These are phyloP conservation scores for Fusarium denticulatum DNA, from an alignment of 2,329 filamentous ascomycete species.

Conservation along the genomic window DNA sequence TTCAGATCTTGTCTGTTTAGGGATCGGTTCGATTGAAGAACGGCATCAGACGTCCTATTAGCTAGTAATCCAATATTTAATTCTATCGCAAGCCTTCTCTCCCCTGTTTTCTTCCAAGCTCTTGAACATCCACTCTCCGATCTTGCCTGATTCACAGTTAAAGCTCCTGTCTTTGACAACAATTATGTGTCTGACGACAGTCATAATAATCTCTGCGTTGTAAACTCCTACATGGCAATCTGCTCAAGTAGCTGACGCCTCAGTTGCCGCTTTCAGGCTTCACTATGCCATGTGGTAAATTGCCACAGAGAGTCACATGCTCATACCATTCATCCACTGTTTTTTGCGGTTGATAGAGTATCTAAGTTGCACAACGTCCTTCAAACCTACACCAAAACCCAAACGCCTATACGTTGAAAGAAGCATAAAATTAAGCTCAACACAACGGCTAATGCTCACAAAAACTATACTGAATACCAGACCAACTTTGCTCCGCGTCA, in stretches of 20 bases:
- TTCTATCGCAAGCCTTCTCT: background rate
- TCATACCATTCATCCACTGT: background rate
- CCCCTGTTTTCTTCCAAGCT: background rate
- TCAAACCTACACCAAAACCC: background rate
- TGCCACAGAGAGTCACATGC: rapidly evolving
- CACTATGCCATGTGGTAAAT: background rate
- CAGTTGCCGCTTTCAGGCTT: background rate
- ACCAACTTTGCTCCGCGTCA: background rate
- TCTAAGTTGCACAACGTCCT: background rate
- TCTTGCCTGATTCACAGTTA: too few species aligned
- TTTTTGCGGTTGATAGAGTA: background rate
- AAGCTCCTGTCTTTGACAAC: too few species aligned
- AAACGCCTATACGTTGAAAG: background rate
- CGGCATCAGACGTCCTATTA: background rate
- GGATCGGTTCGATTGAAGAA: background rate
- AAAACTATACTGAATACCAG: background rate
- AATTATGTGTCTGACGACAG: too few species aligned
- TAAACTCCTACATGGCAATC: too few species aligned
- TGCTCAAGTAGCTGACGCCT: too few species aligned
- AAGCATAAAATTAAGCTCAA: background rate
- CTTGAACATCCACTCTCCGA: too few species aligned
- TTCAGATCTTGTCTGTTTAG: background rate
- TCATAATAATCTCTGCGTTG: too few species aligned
- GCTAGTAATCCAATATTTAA: rapidly evolving
- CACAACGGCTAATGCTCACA: constrained; percentile 21